These are phyloP conservation scores for Ilyonectria robusta DNA, from an alignment of 2,329 filamentous ascomycete genomes.

Conservation along the genomic window DNA sequence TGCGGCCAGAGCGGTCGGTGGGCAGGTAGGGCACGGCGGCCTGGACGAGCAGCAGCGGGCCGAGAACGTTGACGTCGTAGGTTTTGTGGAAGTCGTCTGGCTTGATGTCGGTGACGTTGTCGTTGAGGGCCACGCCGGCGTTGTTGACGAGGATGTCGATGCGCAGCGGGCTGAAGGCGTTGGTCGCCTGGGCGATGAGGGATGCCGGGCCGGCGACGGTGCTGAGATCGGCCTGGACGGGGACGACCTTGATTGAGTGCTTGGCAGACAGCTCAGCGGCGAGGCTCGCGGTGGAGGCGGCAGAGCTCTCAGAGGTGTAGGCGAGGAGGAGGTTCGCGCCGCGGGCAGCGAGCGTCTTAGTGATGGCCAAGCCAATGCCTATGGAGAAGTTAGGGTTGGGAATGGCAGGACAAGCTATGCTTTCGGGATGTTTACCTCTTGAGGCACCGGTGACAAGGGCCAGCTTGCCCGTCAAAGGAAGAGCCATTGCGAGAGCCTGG, in stretches of 20 bases:
- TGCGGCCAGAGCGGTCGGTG: conserved; percentile 73
- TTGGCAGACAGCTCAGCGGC: conserved; percentile 48
- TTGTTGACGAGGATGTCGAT: conserved; percentile 85
- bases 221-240: conserved; percentile 72
- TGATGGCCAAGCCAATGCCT: conserved; percentile 45
- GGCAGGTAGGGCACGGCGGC: conserved; percentile 79
- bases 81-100: conserved; percentile 76
- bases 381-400: conserved; percentile 14
- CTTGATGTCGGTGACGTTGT: conserved; percentile 71
- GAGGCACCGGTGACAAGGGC: conserved; percentile 86
- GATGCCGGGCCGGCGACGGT: conserved; percentile 39
- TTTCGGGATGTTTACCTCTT: conserved; percentile 68
- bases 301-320: conserved; percentile 42
- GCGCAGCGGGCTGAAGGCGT: conserved; percentile 44
- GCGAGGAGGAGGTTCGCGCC: conserved; percentile 47
- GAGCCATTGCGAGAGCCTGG: conserved; percentile 52
- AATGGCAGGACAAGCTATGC: neutral
- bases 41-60: conserved; percentile 82
- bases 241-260: conserved; percentile 72
- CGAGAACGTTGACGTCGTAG: conserved; percentile 85
- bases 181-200: conserved; percentile 43
- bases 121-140: conserved; percentile 78
- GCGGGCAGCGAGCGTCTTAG: conserved; percentile 45
- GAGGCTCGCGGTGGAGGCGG: conserved; percentile 33
- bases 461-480: conserved; percentile 78